Evolutionary conservation across 75 land plant genomes (phyloP).

Genomic region (Sequoia sempervirens): DNA sequence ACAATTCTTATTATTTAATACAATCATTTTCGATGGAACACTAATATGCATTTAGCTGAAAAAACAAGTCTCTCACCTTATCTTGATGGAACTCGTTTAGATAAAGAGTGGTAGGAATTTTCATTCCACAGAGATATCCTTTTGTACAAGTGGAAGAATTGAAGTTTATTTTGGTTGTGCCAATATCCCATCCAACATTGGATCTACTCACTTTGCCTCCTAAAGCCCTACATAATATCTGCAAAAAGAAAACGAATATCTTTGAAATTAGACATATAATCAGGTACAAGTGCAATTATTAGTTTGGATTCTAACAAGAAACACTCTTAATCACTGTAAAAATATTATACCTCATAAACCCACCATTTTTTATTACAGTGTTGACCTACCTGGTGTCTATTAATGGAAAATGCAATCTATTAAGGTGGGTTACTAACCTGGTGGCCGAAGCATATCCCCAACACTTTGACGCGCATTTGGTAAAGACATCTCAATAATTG

Average conservation of each 20-base stretch:
- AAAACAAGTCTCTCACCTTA: conserved; percentile 27
- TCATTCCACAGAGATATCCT: conserved; percentile 14
- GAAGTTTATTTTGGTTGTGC: conserved; percentile 42
- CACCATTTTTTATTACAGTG: no score
- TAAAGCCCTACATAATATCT: conserved; percentile 83
- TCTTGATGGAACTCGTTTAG: conserved; percentile 73
- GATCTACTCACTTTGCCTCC: conserved; percentile 81
- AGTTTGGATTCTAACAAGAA: neutral
- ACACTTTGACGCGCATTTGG: conserved; percentile 50
- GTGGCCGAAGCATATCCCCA: conserved; percentile 80
- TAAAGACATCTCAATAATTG: conserved; percentile 36
- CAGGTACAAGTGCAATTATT: no score
- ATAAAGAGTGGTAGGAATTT: conserved; percentile 40
- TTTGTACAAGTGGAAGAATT: conserved; percentile 24
- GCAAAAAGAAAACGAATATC: neutral
- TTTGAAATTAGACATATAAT: neutral
- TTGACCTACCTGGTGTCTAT: no score
- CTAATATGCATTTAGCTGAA: no score
- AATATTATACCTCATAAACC: no score
- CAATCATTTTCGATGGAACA: neutral
- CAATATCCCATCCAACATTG: conserved; percentile 78
- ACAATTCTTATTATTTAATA: no score
- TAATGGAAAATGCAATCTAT: neutral
- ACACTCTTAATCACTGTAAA: no score
- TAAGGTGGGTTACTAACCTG: conserved; percentile 34